A percentile compares a stretch with the other conserved stretches of the same genome.
These are phyloP conservation scores for Dacryopinax spathularia DNA, from an alignment of 768 basidiomycete genomes.

Conservation along the genomic window DNA sequence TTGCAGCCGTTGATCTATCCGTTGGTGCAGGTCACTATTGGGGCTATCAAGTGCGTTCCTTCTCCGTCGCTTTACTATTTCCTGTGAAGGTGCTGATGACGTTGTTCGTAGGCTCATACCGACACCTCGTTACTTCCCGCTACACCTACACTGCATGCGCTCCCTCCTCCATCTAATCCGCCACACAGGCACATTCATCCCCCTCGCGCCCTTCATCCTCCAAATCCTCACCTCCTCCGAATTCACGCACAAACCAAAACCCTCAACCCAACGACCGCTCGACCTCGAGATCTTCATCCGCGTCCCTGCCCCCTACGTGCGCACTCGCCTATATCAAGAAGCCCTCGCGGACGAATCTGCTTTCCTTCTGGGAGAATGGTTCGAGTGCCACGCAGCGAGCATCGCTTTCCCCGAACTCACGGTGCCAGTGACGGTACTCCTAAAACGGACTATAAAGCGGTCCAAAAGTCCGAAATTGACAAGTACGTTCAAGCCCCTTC, in stretches of 20 bases:
- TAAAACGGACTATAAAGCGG: slow-evolving; percentile 62
- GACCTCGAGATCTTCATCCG: slow-evolving; percentile 81
- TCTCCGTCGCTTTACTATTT: not conserved
- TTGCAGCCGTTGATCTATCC: slow-evolving; percentile 86
- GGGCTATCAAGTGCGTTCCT: slow-evolving; percentile 68
- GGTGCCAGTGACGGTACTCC: slow-evolving; percentile 56
- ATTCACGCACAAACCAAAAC: slow-evolving; percentile 51
- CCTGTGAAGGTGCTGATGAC: not conserved
- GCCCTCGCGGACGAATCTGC: slow-evolving; percentile 66
- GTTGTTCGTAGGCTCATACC: slow-evolving; percentile 55
- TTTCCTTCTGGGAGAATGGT: slow-evolving; percentile 71
- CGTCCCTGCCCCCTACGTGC: slow-evolving; percentile 73
- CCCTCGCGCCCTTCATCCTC: slow-evolving; percentile 72
- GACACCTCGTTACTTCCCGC: slow-evolving; percentile 81
- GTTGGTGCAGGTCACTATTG: slow-evolving; percentile 83
- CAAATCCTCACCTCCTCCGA: slow-evolving; percentile 72
- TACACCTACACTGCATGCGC: slow-evolving; percentile 82
- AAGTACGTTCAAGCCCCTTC: slow-evolving; percentile 48
- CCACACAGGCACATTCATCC: slow-evolving; percentile 75
- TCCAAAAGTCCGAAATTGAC: slow-evolving; percentile 31
- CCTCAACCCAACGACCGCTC: slow-evolving; percentile 74
- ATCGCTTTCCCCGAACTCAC: slow-evolving; percentile 89
- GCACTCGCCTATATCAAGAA: slow-evolving; percentile 75
- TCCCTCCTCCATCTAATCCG: slow-evolving; percentile 74
- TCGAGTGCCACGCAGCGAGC: slow-evolving; percentile 61